Evolutionary conservation across 2,329 filamentous ascomycete genomes (phyloP), one percentile per base, ranked within the genome.

Genomic region (Hirsutella rhossiliensis): DNA sequence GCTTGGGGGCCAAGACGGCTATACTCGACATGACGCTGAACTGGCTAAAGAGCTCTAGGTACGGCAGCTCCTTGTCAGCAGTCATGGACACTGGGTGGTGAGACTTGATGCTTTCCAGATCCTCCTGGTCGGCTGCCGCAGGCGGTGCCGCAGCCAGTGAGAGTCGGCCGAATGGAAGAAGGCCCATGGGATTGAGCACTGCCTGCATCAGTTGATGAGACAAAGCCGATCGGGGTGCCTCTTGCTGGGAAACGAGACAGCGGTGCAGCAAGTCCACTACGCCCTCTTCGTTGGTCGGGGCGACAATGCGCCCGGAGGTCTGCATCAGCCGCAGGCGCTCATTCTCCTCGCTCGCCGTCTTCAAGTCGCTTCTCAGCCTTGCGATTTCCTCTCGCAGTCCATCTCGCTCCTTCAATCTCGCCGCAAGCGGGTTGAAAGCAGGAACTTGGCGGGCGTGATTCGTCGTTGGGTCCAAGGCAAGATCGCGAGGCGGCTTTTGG

Each of bases 1-100:
- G 54, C 2, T 54, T 47, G 7, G 57, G 38, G 0, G 72, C 68
- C 2, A 76, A 53, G 0, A 73, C 59, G 0, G 67, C 62, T 13
- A 78, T 65, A 1, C 63, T 69, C 0, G 78, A 81, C 0, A 69
- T 69, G 45, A 84, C 79, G 0, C 67, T 67, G 13, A 92, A 70
- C 0, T 82, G 77, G 0, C 78, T 84, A 53, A 92, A 87, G 9
- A 82, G 69, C 39, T 82, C 75, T 0, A 89, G 68, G 50, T 82
- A 87, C 0, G 82, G 78, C 3, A 84, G 62, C 41, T 83, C 76
- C 47, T 88, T 76, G 0, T 72, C 66, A 2, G 82, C 69, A 1
- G 75, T 70, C 63, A 88, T 69, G 1, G 69, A 69, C 2, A 78
- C 55, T 0, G 82, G 86, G 42, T 76, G 73, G 54, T 89, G 84